These are phyloP conservation scores for Leptographium galeiforme DNA, from an alignment of 2,329 filamentous ascomycete species.

Conservation along the genomic window DNA sequence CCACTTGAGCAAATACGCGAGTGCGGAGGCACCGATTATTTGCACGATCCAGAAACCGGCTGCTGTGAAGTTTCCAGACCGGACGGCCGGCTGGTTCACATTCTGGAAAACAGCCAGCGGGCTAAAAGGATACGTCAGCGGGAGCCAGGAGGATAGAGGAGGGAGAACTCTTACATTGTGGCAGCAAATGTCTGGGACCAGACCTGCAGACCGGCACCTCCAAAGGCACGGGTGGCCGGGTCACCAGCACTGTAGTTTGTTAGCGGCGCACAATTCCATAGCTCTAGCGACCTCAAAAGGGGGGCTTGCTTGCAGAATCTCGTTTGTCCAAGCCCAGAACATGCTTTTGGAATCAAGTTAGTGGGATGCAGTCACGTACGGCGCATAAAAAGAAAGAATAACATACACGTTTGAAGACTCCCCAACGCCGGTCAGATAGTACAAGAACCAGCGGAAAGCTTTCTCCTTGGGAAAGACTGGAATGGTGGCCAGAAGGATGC, in stretches of 20 bases:
- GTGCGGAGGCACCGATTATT: background rate
- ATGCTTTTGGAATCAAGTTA: background rate
- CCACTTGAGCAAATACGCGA: background rate
- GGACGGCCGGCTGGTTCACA: slow-evolving; percentile 8
- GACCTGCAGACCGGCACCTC: slow-evolving; percentile 6
- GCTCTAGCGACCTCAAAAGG: too few species aligned
- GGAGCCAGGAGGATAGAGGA: background rate
- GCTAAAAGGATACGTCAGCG: background rate
- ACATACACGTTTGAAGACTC: background rate
- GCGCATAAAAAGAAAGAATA: background rate
- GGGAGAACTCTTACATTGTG: slow-evolving; percentile 3
- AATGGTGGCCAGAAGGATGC: slow-evolving; percentile 3
- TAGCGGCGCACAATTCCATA: background rate
- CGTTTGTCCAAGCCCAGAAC: slow-evolving; percentile 10
- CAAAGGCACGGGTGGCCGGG: slow-evolving; percentile 6
- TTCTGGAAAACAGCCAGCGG: slow-evolving; percentile 7
- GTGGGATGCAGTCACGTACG: background rate
- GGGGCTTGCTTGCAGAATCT: slow-evolving; percentile 1
- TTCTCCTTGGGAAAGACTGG: slow-evolving; percentile 7
- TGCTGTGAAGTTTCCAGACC: slow-evolving; percentile 7
- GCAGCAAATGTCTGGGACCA: slow-evolving; percentile 2
- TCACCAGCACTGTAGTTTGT: slow-evolving; percentile 1
- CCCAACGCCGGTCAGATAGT: slow-evolving; percentile 5
- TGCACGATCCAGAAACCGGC: slow-evolving; percentile 1
- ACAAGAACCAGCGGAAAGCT: slow-evolving; percentile 7